Evolutionary conservation across 805 yeast genomes (phyloP), one percentile per base, ranked within the genome.

Genomic region (Pichia deserticola): DNA sequence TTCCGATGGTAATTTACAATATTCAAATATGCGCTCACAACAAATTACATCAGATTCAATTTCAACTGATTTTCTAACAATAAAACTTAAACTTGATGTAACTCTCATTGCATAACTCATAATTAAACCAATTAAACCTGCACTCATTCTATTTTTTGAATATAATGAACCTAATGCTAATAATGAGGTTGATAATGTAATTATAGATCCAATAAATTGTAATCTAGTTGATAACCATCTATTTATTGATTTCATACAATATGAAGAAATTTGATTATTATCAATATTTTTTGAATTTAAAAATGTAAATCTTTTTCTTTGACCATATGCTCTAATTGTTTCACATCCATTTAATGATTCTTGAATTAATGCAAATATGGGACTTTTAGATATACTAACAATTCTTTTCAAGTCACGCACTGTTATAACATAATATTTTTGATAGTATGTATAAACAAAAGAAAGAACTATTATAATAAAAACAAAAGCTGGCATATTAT

Each of bases 21-120:
- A 92, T 66, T 92, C 99, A 67, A 87, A 75, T 48, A 92, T 82
- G 70, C 99, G 82, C 72, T 92, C 99, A 42, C 95, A 97, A 20
- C 96, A 86, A 37, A 83, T 85, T 49, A 79, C 71, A 57, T 75
- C 79, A 7, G 82, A 72, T 60, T 83, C 88, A 41, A 81, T 77
- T 56, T 79, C 83, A 30, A 82, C 86, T 5, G 82, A 70, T 63
- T 74, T 71, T 58, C 85, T 70, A 7, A 83, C 85, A 50, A 82
- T 73, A 66, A 74, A 72, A 57, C 72, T 75, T 57, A 83, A 70
- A 5, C 79, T 68, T 15, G 68, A 65, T 0, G 86, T 79, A 7
- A 81, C 75, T 51, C 75, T 75, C 46, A 83, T 62, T 0, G 86
- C 80, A 61, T 81, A 83, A 51, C 80, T 77, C 79, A 82, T 77